Conservation (phyloP, 768 basidiomycete genomes). For the Plicaturopsis crispa region DNA sequence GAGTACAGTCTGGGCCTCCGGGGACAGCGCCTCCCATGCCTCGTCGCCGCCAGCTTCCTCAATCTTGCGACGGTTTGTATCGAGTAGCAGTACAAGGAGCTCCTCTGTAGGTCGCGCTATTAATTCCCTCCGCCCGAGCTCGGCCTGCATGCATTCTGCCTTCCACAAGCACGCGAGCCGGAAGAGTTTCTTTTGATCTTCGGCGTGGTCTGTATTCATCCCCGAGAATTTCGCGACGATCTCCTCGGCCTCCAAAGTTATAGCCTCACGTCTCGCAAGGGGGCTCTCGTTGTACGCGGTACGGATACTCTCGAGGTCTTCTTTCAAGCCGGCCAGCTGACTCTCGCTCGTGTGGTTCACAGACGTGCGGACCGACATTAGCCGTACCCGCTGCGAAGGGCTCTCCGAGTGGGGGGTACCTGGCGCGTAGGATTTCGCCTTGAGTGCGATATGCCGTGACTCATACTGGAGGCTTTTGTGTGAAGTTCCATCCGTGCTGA, state of each 20-base stretch:
- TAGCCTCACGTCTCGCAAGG: too few species aligned
- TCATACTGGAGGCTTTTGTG: slow-evolving; percentile 12
- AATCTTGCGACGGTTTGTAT: slow-evolving; percentile 1
- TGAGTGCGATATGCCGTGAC: slow-evolving; percentile 9
- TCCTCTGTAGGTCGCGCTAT: slow-evolving; percentile 1
- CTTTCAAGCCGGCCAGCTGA: slow-evolving; percentile 12
- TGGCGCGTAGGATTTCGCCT: slow-evolving; percentile 2
- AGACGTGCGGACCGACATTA: slow-evolving; percentile 8
- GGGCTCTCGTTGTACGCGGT: slow-evolving; percentile 9
- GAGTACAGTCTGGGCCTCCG: slow-evolving; percentile 11
- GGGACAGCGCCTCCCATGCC: slow-evolving; percentile 15
- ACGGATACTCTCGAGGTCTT: slow-evolving; percentile 2
- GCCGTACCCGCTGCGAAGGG: slow-evolving; percentile 1
- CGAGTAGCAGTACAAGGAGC: slow-evolving; percentile 2
- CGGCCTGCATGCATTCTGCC: background rate
- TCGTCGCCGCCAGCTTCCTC: slow-evolving; percentile 16
- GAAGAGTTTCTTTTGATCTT: slow-evolving; percentile 19
- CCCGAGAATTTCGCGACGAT: too few species aligned
- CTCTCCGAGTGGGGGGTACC: slow-evolving; percentile 1
- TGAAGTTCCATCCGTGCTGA: slow-evolving; percentile 15
- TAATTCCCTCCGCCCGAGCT: slow-evolving; percentile 1
- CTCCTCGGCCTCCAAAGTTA: too few species aligned
- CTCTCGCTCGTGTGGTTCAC: slow-evolving; percentile 15
- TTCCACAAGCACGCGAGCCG: slow-evolving; percentile 7
- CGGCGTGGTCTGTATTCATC: slow-evolving; percentile 19